Base-by-base conservation (phyloP, 805 yeast species). In the Starmerella floris region DNA sequence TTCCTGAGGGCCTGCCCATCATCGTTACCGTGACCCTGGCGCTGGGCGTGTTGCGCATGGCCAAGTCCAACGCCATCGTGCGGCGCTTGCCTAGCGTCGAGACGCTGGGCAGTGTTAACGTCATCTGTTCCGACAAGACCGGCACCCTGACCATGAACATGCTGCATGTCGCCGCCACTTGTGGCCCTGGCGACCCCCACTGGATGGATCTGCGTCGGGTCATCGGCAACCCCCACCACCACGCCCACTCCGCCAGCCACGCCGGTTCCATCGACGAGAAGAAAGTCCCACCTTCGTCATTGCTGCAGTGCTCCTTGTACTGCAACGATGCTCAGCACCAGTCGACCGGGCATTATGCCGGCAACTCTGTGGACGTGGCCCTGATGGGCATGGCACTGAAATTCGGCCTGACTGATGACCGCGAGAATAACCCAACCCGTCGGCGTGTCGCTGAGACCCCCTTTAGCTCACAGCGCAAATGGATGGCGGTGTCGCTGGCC, bases 1-100 rank as follows among this genome's bases (percentile, higher is more conserved):
- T 91, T 54, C 99, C 99, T 4, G 99, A 91, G 63, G 99, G 99
- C 42, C 72, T 91, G 52, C 98, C 99, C 0, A 91, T 91, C 55
- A 91, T 91, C 60, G 98, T 91, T 32, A 88, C 99, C 5, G 98
- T 91, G 9, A 91, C 98, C 0, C 68, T 91, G 49, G 99, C 98
- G 0, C 68, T 91, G 20, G 98, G 98, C 39, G 98, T 91, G 35
- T 68, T 91, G 52, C 72, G 97, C 64, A 91, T 91, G 98, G 96
- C 98, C 5, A 76, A 75, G 41, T 79, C 85, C 53, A 82, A 80
- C 55, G 98, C 97, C 2, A 91, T 91, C 58, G 95, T 91, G 40
- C 81, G 87, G 57, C 74, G 96, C 53, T 67, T 91, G 50, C 97
- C 98, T 16, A 78, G 91, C 53, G 98, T 91, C 23, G 79, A 74